phyloP scores from a whole-genome alignment of 768 basidiomycete genomes.

The Phallus indusiatus region DNA sequence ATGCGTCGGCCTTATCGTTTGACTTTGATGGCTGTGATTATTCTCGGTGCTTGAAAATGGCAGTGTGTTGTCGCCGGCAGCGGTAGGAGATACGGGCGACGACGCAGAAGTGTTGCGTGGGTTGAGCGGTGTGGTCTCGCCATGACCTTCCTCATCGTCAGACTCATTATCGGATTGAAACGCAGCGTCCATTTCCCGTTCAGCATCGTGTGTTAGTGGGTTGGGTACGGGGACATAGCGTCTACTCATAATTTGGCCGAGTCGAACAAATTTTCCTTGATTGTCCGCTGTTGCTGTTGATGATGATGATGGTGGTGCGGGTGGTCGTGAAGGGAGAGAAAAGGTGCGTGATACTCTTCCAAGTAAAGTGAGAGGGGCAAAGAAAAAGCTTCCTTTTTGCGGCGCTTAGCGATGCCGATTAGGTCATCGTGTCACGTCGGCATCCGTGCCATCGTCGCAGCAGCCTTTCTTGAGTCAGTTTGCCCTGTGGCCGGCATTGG shows the following conservation, averaged over 20 bases:
- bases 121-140: constrained; percentile 37
- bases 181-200: constrained; percentile 65
- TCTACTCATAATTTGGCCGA: constrained; percentile 30
- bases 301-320: too few relatives aligned
- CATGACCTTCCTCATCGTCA: constrained; percentile 30
- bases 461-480: too few relatives aligned
- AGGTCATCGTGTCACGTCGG: too few relatives aligned
- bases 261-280: too few relatives aligned
- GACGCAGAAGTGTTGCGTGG: constrained; percentile 15
- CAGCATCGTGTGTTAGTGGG: constrained; percentile 32
- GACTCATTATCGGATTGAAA: constrained; percentile 69
- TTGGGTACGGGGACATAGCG: constrained; percentile 47
- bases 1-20: neutral
- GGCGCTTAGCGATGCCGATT: too few relatives aligned
- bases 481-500: too few relatives aligned
- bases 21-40: neutral
- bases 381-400: too few relatives aligned
- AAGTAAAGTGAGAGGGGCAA: too few relatives aligned
- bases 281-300: too few relatives aligned
- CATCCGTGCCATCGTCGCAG: too few relatives aligned
- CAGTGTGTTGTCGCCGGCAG: constrained; percentile 17
- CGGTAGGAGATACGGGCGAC: constrained; percentile 11
- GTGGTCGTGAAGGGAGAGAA: too few relatives aligned
- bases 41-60: neutral
- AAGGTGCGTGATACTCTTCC: too few relatives aligned